A percentile compares a stretch with the other conserved stretches of the same genome.
Conservation (phyloP, 2,329 filamentous ascomycete species). For the Sclerotinia borealis region DNA sequence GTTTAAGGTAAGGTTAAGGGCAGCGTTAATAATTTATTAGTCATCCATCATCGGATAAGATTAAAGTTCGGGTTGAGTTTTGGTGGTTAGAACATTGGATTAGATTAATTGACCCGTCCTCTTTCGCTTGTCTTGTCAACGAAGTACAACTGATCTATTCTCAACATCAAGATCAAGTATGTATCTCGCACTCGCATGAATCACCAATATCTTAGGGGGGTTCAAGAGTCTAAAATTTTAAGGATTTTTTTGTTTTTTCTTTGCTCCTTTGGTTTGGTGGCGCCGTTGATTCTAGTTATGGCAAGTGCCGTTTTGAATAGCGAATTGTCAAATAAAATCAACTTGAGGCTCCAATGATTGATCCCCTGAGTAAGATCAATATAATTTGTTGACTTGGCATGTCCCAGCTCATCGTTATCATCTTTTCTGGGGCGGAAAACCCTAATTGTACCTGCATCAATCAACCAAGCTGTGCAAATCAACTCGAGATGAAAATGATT, state of each 20-base stretch:
- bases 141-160: background rate
- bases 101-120: too few relatives aligned
- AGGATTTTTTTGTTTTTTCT: background rate
- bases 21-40: too few relatives aligned
- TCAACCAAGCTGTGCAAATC: background rate
- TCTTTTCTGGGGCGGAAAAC: background rate
- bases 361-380: background rate
- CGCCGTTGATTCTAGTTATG: background rate
- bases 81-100: too few relatives aligned
- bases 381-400: background rate
- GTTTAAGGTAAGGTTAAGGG: too few relatives aligned
- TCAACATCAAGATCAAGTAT: background rate
- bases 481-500: background rate
- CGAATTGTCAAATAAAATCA: background rate
- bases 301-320: background rate
- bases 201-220: too few relatives aligned
- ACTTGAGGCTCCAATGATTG: background rate
- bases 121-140: too few relatives aligned
- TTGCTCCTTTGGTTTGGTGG: conserved; percentile 2
- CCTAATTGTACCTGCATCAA: background rate
- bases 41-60: too few relatives aligned
- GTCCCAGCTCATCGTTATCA: background rate
- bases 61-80: too few relatives aligned
- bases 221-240: background rate
- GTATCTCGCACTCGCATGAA: too few relatives aligned